Evolutionary conservation across 2,329 filamentous ascomycete genomes (phyloP).

Genomic region (Aspergillus latus): DNA sequence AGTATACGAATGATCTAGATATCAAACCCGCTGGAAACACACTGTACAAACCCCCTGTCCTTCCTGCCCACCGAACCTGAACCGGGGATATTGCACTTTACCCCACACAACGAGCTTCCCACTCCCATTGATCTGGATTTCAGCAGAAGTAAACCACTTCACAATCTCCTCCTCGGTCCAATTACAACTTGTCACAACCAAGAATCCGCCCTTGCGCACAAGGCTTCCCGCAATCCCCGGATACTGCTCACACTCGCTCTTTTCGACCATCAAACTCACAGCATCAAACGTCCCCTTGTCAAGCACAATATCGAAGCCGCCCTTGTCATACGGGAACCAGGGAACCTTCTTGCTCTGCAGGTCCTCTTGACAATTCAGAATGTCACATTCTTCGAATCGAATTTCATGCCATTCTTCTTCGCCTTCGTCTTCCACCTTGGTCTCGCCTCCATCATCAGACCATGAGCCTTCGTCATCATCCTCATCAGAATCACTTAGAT

Average conservation of each 20-base stretch:
- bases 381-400: constrained; percentile 63
- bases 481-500: constrained; percentile 30
- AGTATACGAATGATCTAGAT: no score
- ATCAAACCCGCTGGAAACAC: constrained; percentile 64
- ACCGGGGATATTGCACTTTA: constrained; percentile 76
- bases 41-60: constrained; percentile 87
- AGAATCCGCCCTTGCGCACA: constrained; percentile 67
- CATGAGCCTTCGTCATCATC: constrained; percentile 35
- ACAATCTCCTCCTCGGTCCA: constrained; percentile 90
- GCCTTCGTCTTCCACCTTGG: constrained; percentile 20
- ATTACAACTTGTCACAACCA: constrained; percentile 94
- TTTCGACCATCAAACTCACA: constrained; percentile 64
- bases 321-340: constrained; percentile 42
- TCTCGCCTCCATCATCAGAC: constrained; percentile 47
- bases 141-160: constrained; percentile 67
- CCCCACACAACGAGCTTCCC: constrained; percentile 61
- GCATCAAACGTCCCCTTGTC: constrained; percentile 99
- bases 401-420: constrained; percentile 31
- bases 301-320: constrained; percentile 84
- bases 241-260: constrained; percentile 73
- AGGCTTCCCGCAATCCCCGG: constrained; percentile 65
- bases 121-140: constrained; percentile 26
- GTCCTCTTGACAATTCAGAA: constrained; percentile 50
- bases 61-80: constrained; percentile 83
- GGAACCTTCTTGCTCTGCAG: constrained; percentile 23